Evolutionary conservation across 106 monocot species (phyloP).

Genomic region (Allium sativum): DNA sequence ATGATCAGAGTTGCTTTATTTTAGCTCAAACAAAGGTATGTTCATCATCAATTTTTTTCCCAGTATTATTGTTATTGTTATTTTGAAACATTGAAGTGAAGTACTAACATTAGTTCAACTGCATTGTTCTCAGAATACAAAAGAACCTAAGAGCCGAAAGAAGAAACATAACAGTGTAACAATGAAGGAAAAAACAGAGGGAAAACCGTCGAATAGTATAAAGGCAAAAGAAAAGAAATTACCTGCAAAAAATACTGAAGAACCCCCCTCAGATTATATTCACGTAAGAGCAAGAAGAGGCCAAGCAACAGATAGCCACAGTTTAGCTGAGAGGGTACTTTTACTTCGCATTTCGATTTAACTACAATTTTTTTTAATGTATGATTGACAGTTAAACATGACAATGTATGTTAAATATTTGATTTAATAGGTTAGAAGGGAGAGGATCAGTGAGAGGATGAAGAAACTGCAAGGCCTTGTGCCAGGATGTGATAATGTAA

Average conservation of each 20-base stretch:
- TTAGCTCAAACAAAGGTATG: too few species aligned
- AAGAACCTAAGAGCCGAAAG: background rate
- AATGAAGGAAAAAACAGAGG: too few species aligned
- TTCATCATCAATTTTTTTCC: too few species aligned
- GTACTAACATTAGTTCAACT: too few species aligned
- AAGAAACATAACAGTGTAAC: background rate
- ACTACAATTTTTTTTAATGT: background rate
- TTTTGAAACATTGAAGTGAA: too few species aligned
- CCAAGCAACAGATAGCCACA: constrained; percentile 14
- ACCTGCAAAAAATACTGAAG: background rate
- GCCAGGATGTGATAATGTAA: constrained; percentile 16
- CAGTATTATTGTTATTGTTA: too few species aligned
- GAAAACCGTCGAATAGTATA: background rate
- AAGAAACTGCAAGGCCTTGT: constrained; percentile 15
- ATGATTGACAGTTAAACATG: background rate
- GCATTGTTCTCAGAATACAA: too few species aligned
- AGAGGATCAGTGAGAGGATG: constrained; percentile 22
- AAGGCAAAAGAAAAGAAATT: background rate
- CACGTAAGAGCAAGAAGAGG: constrained; percentile 15
- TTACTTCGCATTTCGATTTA: background rate
- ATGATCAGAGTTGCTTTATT: too few species aligned
- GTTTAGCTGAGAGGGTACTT: constrained; percentile 11
- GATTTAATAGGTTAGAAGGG: constrained; percentile 12
- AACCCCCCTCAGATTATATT: constrained; percentile 7
- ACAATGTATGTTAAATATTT: background rate